These are phyloP conservation scores for Candolleomyces efflorescens DNA, from an alignment of 768 basidiomycete genomes.

Conservation along the genomic window DNA sequence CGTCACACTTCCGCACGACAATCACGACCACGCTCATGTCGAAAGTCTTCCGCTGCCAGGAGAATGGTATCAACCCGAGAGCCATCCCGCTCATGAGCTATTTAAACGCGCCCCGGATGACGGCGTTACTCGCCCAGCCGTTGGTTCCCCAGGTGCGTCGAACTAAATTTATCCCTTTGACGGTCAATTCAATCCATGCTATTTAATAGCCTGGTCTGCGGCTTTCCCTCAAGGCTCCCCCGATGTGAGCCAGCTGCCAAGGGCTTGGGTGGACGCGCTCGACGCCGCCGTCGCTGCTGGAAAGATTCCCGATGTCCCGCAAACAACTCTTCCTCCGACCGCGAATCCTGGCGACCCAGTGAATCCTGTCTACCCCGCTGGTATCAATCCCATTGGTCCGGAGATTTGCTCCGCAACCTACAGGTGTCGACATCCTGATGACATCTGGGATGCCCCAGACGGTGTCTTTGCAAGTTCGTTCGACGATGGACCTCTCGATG, in stretches of 20 bases:
- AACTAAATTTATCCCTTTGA: background rate
- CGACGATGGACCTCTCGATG: slow-evolving; percentile 73
- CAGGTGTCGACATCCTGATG: slow-evolving; percentile 56
- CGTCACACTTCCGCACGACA: slow-evolving; percentile 16
- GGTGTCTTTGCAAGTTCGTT: slow-evolving; percentile 65
- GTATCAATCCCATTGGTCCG: slow-evolving; percentile 39
- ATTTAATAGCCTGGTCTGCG: slow-evolving; percentile 50
- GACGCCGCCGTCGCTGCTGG: slow-evolving; percentile 61
- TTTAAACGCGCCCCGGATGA: slow-evolving; percentile 56
- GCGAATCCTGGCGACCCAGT: slow-evolving; percentile 16
- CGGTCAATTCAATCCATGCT: background rate
- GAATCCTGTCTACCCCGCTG: slow-evolving; percentile 39
- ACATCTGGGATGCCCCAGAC: slow-evolving; percentile 74
- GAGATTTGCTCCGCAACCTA: slow-evolving; percentile 75
- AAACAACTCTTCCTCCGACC: slow-evolving; percentile 33
- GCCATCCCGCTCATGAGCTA: slow-evolving; percentile 57
- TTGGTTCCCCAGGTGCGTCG: slow-evolving; percentile 56
- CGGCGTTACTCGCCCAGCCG: slow-evolving; percentile 43
- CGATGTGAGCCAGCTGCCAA: slow-evolving; percentile 51
- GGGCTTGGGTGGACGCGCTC: slow-evolving; percentile 70
- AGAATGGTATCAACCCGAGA: slow-evolving; percentile 58
- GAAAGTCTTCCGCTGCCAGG: slow-evolving; percentile 27
- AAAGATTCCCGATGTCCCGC: slow-evolving; percentile 67
- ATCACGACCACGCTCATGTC: slow-evolving; percentile 25
- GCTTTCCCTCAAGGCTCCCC: slow-evolving; percentile 52